phyloP scores from a whole-genome alignment of 2,329 filamentous ascomycete species.

The Aspergillus sp. region DNA sequence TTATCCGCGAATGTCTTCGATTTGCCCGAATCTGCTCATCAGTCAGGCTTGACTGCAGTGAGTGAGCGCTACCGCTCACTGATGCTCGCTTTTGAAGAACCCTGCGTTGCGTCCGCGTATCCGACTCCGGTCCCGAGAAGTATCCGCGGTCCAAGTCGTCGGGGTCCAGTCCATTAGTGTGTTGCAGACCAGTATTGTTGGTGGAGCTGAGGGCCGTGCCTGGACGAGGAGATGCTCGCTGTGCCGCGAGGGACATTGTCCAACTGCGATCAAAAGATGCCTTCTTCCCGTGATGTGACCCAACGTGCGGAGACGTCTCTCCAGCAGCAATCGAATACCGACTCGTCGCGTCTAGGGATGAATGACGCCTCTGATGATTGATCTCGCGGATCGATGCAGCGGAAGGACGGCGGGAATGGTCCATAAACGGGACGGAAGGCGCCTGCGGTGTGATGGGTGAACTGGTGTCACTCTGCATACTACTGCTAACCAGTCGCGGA shows the following conservation, averaged over 20 bases:
- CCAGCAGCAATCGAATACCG: constrained; percentile 33
- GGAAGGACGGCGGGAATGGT: constrained; percentile 63
- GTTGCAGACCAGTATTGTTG: constrained; percentile 27
- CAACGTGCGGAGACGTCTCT: constrained; percentile 31
- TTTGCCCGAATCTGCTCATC: constrained; percentile 73
- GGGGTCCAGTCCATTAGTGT: constrained; percentile 38
- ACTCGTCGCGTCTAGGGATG: constrained; percentile 74
- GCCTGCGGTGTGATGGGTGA: constrained; percentile 52
- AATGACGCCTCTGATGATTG: constrained; percentile 84
- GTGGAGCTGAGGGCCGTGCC: constrained; percentile 37
- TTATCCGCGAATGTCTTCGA: constrained; percentile 76
- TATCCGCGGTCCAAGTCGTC: constrained; percentile 83
- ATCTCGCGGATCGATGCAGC: constrained; percentile 81
- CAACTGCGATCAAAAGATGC: constrained; percentile 64
- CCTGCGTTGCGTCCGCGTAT: constrained; percentile 72
- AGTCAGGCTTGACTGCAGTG: constrained; percentile 74
- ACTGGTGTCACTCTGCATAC: constrained; percentile 37
- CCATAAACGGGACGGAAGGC: constrained; percentile 42
- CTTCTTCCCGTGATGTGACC: constrained; percentile 54
- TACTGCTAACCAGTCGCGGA: constrained; percentile 35
- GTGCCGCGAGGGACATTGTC: constrained; percentile 49
- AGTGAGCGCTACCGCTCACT: constrained; percentile 53
- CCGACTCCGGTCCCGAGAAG: constrained; percentile 86
- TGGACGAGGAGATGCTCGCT: constrained; percentile 37
- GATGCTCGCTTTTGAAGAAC: constrained; percentile 74